Percentiles rank a stretch among this genome's conserved stretches.
phyloP scores from a whole-genome alignment of 257 asterid genomes.

The Coffea eugenioides region DNA sequence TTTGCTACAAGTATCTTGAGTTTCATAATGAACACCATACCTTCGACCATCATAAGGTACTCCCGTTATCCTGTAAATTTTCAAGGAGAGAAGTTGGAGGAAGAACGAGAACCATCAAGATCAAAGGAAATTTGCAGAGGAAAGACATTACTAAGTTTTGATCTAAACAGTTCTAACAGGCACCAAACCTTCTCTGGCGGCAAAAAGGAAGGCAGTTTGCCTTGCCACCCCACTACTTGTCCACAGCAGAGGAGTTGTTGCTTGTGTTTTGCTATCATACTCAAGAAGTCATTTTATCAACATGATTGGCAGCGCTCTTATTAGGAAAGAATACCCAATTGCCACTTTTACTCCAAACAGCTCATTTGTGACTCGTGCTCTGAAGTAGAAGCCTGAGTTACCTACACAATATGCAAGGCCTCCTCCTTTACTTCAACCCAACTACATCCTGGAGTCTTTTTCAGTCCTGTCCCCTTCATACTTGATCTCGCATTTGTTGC shows the following conservation, averaged over 20 bases:
- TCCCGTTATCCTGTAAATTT: no score
- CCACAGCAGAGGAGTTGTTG: not conserved
- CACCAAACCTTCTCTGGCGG: not conserved
- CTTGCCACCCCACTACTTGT: not conserved
- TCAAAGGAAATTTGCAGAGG: not conserved
- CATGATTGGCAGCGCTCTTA: not conserved
- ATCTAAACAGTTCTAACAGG: not conserved
- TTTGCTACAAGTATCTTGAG: no score
- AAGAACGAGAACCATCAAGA: not conserved
- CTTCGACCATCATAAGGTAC: no score
- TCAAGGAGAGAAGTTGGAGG: not conserved
- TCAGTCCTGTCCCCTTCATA: conserved; percentile 21
- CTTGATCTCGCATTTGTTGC: conserved; percentile 27
- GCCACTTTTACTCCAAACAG: not conserved
- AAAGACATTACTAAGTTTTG: not conserved
- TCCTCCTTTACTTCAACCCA: conserved; percentile 23
- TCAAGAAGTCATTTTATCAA: not conserved
- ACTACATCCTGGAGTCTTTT: conserved; percentile 29
- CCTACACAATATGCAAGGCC: not conserved
- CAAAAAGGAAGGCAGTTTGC: not conserved
- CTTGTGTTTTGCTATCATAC: not conserved
- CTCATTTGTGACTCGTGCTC: not conserved
- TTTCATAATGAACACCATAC: no score
- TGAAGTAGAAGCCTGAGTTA: not conserved
- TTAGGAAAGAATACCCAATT: not conserved